A percentile compares a stretch with the other conserved stretches of the same genome.
These are phyloP conservation scores for Rubroboletus satanas DNA, from an alignment of 768 basidiomycete genomes.

Conservation along the genomic window DNA sequence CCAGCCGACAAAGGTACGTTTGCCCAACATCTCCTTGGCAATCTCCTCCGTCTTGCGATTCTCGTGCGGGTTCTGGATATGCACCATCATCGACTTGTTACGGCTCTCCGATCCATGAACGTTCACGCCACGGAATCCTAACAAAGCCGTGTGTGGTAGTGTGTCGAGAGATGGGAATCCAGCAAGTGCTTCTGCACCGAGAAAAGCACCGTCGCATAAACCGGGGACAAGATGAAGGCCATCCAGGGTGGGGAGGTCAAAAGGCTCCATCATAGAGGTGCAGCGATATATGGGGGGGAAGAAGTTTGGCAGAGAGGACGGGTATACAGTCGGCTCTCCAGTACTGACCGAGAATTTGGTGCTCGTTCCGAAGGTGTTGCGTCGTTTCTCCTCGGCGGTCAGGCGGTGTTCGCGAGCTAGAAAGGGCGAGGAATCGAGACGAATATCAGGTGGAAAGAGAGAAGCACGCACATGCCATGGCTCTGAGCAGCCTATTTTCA, in stretches of 20 bases:
- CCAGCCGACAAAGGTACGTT: conserved; percentile 81
- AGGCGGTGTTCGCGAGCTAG: conserved; percentile 76
- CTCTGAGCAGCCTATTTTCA: conserved; percentile 65
- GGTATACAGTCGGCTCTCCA: conserved; percentile 63
- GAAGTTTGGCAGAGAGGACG: conserved; percentile 91
- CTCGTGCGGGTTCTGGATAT: conserved; percentile 75
- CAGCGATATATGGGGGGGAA: conserved; percentile 86
- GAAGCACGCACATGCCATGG: conserved; percentile 64
- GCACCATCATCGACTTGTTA: conserved; percentile 92
- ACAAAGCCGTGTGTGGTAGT: conserved; percentile 66
- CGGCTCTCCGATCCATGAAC: conserved; percentile 87
- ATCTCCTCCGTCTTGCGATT: conserved; percentile 64
- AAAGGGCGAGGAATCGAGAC: not conserved
- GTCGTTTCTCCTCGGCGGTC: conserved; percentile 64
- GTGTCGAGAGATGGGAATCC: conserved; percentile 97
- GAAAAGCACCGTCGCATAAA: conserved; percentile 81
- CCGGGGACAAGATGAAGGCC: conserved; percentile 86
- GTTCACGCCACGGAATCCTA: conserved; percentile 88
- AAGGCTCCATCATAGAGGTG: conserved; percentile 74
- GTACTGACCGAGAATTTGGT: conserved; percentile 73
- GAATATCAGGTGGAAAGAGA: not conserved
- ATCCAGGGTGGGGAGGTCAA: conserved; percentile 80
- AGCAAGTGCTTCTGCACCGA: conserved; percentile 82
- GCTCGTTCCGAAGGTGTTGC: conserved; percentile 80
- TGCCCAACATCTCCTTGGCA: conserved; percentile 70